Percentiles rank a stretch among this genome's conserved stretches.
These are phyloP conservation scores for Ramalina peruviana DNA, from an alignment of 495 filamentous ascomycete genomes.

Conservation along the genomic window DNA sequence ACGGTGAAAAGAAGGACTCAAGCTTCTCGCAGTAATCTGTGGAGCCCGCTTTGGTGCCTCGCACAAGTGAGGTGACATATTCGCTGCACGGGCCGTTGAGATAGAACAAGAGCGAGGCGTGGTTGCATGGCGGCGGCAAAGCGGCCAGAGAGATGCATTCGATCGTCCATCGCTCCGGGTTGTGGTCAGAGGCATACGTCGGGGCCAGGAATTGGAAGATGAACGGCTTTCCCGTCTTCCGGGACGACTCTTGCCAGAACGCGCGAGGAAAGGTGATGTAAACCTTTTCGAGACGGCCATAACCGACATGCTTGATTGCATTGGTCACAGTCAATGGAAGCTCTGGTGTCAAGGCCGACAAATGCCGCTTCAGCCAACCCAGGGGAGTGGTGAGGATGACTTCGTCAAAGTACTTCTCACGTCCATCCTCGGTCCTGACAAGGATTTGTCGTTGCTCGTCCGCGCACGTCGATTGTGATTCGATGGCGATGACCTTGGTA, in stretches of 20 bases:
- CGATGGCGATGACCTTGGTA: conserved; percentile 42
- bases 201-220: conserved; percentile 65
- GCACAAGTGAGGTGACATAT: conserved; percentile 34
- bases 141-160: conserved; percentile 63
- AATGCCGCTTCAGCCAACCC: conserved; percentile 76
- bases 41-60: conserved; percentile 12
- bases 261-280: conserved; percentile 75
- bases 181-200: conserved; percentile 40
- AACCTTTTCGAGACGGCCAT: conserved; percentile 83
- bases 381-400: conserved; percentile 75
- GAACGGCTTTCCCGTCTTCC: conserved; percentile 5
- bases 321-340: conserved; percentile 50
- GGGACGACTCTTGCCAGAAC: conserved; percentile 36
- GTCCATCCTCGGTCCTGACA: conserved; percentile 40
- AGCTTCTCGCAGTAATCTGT: conserved; percentile 34
- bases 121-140: conserved; percentile 42
- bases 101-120: conserved; percentile 90
- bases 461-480: conserved; percentile 7
- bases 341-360: conserved; percentile 51
- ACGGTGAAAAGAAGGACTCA: conserved; percentile 52
- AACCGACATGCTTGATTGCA: conserved; percentile 68
- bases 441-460: conserved; percentile 27
- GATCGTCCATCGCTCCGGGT: conserved; percentile 60
- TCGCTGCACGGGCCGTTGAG: conserved; percentile 51
- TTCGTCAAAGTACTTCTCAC: conserved; percentile 56